These are phyloP conservation scores for Mucor plumbeus DNA, from an alignment of 371 early-diverging fungal genomes.

Conservation along the genomic window DNA sequence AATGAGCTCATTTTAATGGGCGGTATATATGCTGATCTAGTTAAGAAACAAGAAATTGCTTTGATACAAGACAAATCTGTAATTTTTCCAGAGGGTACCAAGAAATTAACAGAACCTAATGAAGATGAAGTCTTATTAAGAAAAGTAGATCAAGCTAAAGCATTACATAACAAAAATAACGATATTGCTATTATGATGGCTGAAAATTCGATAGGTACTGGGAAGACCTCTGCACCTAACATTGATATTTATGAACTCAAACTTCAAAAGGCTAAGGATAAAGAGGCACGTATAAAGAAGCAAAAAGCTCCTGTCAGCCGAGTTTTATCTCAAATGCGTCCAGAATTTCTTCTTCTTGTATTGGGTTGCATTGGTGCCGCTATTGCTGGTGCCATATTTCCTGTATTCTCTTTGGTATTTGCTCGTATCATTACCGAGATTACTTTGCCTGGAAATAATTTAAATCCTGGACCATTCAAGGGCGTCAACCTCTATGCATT, in stretches of 20 bases:
- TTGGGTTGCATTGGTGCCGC: constrained; percentile 55
- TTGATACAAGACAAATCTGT: constrained; percentile 31
- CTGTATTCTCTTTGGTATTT: constrained; percentile 54
- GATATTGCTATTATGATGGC: no score
- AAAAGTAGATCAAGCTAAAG: constrained; percentile 44
- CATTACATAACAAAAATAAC: constrained; percentile 44
- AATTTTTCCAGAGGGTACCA: constrained; percentile 25
- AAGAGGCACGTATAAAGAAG: constrained; percentile 42
- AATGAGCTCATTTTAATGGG: constrained; percentile 56
- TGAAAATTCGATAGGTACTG: no score
- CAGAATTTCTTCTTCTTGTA: constrained; percentile 45
- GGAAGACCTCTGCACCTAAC: no score
- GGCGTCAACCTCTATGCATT: constrained; percentile 78
- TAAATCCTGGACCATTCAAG: constrained; percentile 40
- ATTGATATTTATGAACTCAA: constrained; percentile 56
- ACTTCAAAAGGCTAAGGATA: constrained; percentile 48
- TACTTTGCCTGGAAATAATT: constrained; percentile 24
- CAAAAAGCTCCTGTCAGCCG: constrained; percentile 55
- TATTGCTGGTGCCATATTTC: constrained; percentile 65
- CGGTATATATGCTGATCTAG: constrained; percentile 63
- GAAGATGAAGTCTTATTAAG: constrained; percentile 23
- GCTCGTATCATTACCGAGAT: constrained; percentile 41
- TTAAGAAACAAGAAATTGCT: constrained; percentile 62
- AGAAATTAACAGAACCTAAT: no score
- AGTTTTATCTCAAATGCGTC: constrained; percentile 43